phyloP scores from a whole-genome alignment of 306 rosid species.

The Vicia sativa region DNA sequence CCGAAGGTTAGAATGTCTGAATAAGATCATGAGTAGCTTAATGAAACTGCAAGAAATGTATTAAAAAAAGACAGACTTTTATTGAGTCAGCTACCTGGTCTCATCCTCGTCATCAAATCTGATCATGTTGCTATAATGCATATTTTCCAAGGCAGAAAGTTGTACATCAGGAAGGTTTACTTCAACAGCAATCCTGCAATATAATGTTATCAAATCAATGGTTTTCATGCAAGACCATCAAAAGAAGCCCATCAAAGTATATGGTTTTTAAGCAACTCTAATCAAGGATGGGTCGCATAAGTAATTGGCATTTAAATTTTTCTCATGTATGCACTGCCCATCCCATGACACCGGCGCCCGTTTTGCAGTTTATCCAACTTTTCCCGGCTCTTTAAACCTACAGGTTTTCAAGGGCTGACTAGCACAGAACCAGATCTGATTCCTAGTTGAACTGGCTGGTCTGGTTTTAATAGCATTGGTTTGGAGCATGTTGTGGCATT shows the following conservation, averaged over 20 bases:
- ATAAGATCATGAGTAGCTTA: conserved; percentile 8
- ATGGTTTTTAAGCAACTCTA: conserved; percentile 23
- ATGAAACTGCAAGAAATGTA: conserved; percentile 31
- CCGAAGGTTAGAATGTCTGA: conserved; percentile 15
- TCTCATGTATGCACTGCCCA: conserved; percentile 12
- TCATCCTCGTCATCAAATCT: conserved; percentile 76
- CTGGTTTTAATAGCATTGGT: conserved; percentile 2
- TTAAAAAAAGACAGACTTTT: conserved; percentile 25
- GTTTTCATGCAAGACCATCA: conserved; percentile 32
- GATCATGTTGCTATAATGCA: conserved; percentile 90
- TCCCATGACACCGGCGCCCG: too few relatives aligned
- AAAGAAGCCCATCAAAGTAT: conserved; percentile 38
- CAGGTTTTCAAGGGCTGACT: too few relatives aligned
- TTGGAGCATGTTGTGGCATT: conserved; percentile 4
- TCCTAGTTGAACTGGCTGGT: too few relatives aligned
- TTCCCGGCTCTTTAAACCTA: too few relatives aligned
- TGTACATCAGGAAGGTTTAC: conserved; percentile 67
- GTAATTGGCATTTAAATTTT: conserved; percentile 3
- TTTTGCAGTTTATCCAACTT: too few relatives aligned
- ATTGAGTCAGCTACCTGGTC: conserved; percentile 67
- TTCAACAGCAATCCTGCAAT: conserved; percentile 75
- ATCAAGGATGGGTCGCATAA: conserved; percentile 11
- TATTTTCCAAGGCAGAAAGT: conserved; percentile 83
- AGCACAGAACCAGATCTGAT: too few relatives aligned
- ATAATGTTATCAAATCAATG: conserved; percentile 35